These are phyloP conservation scores for Dryas drummondii DNA, from an alignment of 306 rosid species.

Conservation along the genomic window DNA sequence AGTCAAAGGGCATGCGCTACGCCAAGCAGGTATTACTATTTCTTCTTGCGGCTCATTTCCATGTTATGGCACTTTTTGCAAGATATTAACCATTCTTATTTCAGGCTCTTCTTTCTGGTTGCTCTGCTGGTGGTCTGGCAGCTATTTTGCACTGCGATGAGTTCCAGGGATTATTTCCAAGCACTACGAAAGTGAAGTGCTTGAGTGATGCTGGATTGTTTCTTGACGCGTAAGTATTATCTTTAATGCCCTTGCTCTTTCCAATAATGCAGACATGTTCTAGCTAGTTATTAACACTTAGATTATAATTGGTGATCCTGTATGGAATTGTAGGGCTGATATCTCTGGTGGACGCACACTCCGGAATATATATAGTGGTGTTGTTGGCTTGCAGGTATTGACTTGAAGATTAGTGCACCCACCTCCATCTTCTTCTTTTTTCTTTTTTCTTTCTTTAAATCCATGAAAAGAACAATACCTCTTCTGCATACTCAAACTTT, in stretches of 20 bases:
- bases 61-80: not conserved
- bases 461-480: not conserved
- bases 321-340: conserved; percentile 47
- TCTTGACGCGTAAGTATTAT: conserved; percentile 73
- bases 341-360: conserved; percentile 66
- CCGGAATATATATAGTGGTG: conserved; percentile 64
- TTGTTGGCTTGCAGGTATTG: conserved; percentile 78
- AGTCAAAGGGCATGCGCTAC: conserved; percentile 76
- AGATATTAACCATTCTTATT: conserved; percentile 5
- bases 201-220: conserved; percentile 95
- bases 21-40: conserved; percentile 65
- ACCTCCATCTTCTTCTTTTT: not conserved
- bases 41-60: conserved; percentile 1
- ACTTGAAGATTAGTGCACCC: not conserved
- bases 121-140: conserved; percentile 99
- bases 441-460: not conserved
- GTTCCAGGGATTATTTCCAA: conserved; percentile 58
- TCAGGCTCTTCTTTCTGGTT: conserved; percentile 95
- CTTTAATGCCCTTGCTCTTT: conserved; percentile 15
- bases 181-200: conserved; percentile 75
- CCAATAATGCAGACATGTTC: conserved; percentile 3
- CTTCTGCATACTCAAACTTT: no score
- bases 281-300: conserved; percentile 13
- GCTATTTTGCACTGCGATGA: conserved; percentile 89
- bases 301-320: conserved; percentile 14